Evolutionary conservation across 2,329 filamentous ascomycete genomes (phyloP).

Genomic region (Teratosphaeria epicoccoides): DNA sequence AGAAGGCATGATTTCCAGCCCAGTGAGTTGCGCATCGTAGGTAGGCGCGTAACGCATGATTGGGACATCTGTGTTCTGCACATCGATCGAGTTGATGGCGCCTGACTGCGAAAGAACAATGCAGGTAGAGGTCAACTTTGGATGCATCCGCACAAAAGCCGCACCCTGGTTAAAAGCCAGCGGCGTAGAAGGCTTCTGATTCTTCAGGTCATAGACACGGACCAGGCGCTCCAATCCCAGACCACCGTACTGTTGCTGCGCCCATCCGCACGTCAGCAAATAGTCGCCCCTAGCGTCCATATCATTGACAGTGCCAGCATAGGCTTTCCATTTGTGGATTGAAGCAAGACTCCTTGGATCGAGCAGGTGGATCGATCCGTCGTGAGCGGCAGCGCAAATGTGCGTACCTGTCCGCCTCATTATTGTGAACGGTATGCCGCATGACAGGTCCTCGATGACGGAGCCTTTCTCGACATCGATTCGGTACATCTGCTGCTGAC

Average conservation of each 20-base stretch:
- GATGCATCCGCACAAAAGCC: conserved; percentile 92
- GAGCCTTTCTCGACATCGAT: conserved; percentile 48
- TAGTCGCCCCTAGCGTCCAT: conserved; percentile 97
- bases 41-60: conserved; percentile 76
- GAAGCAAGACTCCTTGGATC: conserved; percentile 69
- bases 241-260: conserved; percentile 64
- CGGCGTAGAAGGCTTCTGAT: conserved; percentile 73
- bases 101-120: conserved; percentile 87
- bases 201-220: conserved; percentile 92
- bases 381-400: conserved; percentile 81
- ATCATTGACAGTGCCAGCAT: conserved; percentile 80
- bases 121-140: conserved; percentile 85
- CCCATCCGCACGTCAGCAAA: conserved; percentile 89
- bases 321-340: conserved; percentile 81
- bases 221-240: conserved; percentile 86
- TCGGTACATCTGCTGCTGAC: conserved; percentile 75
- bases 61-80: conserved; percentile 85
- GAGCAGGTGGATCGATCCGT: conserved; percentile 73
- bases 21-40: conserved; percentile 57
- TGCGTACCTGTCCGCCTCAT: conserved; percentile 81
- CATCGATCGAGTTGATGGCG: conserved; percentile 89
- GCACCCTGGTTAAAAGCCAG: conserved; percentile 88
- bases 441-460: conserved; percentile 1
- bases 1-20: conserved; percentile 77
- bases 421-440: conserved; percentile 60